Evolutionary conservation across 768 basidiomycete genomes (phyloP).

Genomic region (Cystofilobasidium bisporidii): DNA sequence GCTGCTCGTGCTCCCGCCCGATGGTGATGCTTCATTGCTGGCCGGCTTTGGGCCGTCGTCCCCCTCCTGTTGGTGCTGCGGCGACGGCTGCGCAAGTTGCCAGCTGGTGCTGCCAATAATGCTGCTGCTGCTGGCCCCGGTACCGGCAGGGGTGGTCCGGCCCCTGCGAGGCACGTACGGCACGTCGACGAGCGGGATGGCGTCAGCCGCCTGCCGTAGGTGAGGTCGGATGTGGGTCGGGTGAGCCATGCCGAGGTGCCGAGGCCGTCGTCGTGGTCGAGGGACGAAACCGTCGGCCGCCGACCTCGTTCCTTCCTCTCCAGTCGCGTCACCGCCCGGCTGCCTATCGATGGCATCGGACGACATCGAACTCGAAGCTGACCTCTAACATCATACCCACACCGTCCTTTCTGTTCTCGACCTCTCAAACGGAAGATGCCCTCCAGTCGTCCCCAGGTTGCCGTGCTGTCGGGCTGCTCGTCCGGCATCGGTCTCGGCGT

Average conservation of each 20-base stretch:
- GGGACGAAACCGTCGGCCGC: too few relatives aligned
- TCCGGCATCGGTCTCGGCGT: conserved; percentile 20
- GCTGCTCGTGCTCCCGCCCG: background rate
- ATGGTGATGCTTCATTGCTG: background rate
- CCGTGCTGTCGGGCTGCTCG: conserved; percentile 17
- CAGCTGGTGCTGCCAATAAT: background rate
- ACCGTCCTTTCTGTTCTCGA: too few relatives aligned
- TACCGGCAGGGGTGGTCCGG: background rate
- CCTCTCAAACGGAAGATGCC: too few relatives aligned
- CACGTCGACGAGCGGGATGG: background rate
- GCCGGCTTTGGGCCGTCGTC: background rate
- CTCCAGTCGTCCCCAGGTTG: conserved; percentile 7
- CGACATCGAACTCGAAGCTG: too few relatives aligned
- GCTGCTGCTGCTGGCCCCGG: background rate
- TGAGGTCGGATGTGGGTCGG: too few relatives aligned
- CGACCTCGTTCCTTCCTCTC: too few relatives aligned
- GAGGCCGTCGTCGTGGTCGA: too few relatives aligned
- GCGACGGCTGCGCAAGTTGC: background rate
- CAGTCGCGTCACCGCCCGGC: too few relatives aligned
- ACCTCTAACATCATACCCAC: too few relatives aligned
- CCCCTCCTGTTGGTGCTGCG: background rate
- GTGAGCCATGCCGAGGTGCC: too few relatives aligned
- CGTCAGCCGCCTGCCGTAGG: too few relatives aligned
- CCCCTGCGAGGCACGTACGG: background rate
- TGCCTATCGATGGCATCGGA: too few relatives aligned